Conservation (phyloP, 2,329 filamentous ascomycete species). For the Fusarium compactum region DNA sequence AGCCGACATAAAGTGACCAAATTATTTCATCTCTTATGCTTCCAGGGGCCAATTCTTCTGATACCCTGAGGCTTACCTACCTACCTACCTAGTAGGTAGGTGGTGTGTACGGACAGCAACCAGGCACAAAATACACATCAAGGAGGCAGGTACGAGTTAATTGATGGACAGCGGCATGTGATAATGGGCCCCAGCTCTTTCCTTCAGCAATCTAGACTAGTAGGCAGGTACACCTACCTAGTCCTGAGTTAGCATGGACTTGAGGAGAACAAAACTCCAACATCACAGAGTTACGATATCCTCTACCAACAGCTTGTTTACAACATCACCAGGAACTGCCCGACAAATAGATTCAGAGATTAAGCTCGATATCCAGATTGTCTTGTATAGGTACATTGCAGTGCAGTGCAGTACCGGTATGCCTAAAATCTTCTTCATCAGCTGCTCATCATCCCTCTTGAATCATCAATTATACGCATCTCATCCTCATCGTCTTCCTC, state of each 20-base stretch:
- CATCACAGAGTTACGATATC: not conserved
- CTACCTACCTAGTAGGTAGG: not conserved
- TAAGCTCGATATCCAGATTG: not conserved
- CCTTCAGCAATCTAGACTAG: not conserved
- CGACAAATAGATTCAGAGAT: not conserved
- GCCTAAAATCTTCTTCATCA: not conserved
- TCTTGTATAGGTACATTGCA: not conserved
- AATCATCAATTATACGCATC: not conserved
- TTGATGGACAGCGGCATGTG: slow-evolving; percentile 34
- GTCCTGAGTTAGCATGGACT: not conserved
- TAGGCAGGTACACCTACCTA: not conserved
- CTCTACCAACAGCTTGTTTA: not conserved
- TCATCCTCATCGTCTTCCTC: not conserved
- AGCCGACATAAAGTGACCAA: too few species aligned
- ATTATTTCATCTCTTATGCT: too few species aligned
- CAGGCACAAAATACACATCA: not conserved
- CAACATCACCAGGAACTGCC: slow-evolving; percentile 2
- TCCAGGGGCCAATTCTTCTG: too few species aligned
- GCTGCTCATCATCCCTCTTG: not conserved
- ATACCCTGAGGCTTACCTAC: too few species aligned
- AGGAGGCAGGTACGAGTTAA: slow-evolving; percentile 6
- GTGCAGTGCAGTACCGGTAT: not conserved
- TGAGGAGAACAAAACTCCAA: not conserved
- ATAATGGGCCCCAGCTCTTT: slow-evolving; percentile 32
- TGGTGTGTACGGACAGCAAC: not conserved